These are phyloP conservation scores for Toxicodendron radicans DNA, from an alignment of 345 rosid species.

Conservation along the genomic window DNA sequence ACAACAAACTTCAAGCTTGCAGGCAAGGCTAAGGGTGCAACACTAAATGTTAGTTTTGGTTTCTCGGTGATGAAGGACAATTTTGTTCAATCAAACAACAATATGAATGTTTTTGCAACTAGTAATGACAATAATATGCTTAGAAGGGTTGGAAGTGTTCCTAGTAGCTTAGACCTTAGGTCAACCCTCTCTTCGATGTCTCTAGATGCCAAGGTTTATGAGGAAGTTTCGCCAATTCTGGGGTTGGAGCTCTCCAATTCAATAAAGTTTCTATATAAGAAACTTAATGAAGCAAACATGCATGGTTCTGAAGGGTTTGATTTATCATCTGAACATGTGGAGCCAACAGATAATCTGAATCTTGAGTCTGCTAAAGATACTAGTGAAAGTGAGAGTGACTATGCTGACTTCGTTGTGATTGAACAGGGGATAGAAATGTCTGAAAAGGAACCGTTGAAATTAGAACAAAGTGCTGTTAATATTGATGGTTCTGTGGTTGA, in stretches of 20 bases:
- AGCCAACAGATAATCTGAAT: conserved; percentile 25
- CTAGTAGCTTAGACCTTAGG: conserved; percentile 34
- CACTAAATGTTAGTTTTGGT: conserved; percentile 69
- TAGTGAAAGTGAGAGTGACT: conserved; percentile 32
- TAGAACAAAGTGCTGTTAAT: conserved; percentile 28
- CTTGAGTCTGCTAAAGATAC: conserved; percentile 21
- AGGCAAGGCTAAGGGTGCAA: conserved; percentile 62
- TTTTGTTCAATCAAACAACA: conserved; percentile 33
- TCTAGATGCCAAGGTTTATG: conserved; percentile 41
- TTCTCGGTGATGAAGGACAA: conserved; percentile 39
- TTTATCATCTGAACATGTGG: conserved; percentile 20
- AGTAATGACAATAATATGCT: conserved; percentile 33
- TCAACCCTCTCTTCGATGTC: conserved; percentile 31
- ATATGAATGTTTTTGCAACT: conserved; percentile 22
- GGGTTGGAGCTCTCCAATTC: conserved; percentile 69
- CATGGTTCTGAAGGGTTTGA: conserved; percentile 30
- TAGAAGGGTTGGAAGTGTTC: conserved; percentile 49
- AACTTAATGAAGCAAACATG: conserved; percentile 50
- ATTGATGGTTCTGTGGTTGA: conserved; percentile 40
- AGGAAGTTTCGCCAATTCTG: conserved; percentile 39
- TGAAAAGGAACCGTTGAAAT: conserved; percentile 29
- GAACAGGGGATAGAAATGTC: conserved; percentile 54
- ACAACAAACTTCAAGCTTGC: conserved; percentile 66
- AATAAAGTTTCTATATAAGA: conserved; percentile 55
- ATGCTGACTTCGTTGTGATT: conserved; percentile 37